These are phyloP conservation scores for Vanrija sp. DNA, from an alignment of 1,284 basidiomycete species.

Conservation along the genomic window DNA sequence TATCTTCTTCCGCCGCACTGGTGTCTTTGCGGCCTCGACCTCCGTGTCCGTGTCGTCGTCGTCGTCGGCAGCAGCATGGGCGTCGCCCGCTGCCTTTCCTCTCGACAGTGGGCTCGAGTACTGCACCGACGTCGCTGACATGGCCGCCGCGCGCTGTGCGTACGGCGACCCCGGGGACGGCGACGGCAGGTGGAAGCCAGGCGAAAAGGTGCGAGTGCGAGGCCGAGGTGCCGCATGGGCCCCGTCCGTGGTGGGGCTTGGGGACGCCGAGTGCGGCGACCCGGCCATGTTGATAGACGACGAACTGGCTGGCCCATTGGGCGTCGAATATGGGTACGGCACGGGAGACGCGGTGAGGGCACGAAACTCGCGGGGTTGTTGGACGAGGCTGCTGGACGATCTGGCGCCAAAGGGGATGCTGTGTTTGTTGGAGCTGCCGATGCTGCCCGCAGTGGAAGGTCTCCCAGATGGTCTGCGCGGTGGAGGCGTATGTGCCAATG, in stretches of 20 bases:
- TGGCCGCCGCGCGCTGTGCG: not conserved
- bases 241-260: too few species aligned
- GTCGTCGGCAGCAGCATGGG: not conserved
- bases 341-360: not conserved
- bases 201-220: slow-evolving; percentile 33
- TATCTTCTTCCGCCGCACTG: slow-evolving; percentile 21
- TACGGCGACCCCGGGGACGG: slow-evolving; percentile 40
- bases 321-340: not conserved
- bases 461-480: too few species aligned
- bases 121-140: not conserved
- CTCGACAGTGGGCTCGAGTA: slow-evolving; percentile 1
- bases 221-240: not conserved
- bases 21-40: slow-evolving; percentile 10
- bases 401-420: not conserved
- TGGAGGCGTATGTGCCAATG: too few species aligned
- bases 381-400: slow-evolving; percentile 9
- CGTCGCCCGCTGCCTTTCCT: not conserved
- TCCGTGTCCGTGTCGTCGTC: slow-evolving; percentile 31
- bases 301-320: slow-evolving; percentile 3
- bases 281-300: slow-evolving; percentile 32
- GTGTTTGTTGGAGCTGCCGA: not conserved
- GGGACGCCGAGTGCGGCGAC: not conserved
- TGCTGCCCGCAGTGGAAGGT: not conserved
- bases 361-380: not conserved
- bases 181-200: slow-evolving; percentile 41